A percentile compares a stretch with the other conserved stretches of the same genome.
Evolutionary conservation across 768 basidiomycete genomes (phyloP).

Genomic region (Tylopilus plumbeoviolaceoides): DNA sequence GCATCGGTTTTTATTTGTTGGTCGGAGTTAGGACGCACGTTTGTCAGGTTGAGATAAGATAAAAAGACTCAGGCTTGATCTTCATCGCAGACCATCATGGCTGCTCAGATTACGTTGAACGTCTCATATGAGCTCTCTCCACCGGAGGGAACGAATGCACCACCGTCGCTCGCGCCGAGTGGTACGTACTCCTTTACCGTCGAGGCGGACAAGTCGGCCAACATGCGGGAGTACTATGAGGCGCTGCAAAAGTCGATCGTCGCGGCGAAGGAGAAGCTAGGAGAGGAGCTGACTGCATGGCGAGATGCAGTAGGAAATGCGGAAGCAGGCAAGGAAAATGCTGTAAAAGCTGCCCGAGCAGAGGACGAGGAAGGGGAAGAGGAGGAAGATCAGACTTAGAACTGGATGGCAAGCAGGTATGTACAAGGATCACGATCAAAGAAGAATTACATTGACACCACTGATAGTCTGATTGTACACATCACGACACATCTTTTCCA

Average conservation of each 20-base stretch:
- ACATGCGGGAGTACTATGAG: slow-evolving; percentile 41
- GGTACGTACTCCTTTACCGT: slow-evolving; percentile 26
- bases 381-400: slow-evolving; percentile 28
- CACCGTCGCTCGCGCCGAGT: slow-evolving; percentile 19
- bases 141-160: slow-evolving; percentile 14
- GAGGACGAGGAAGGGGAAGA: slow-evolving; percentile 48
- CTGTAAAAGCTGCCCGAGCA: slow-evolving; percentile 36
- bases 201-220: slow-evolving; percentile 14
- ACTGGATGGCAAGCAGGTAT: not conserved
- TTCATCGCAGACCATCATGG: slow-evolving; percentile 13
- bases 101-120: slow-evolving; percentile 12
- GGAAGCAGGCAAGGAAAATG: slow-evolving; percentile 59
- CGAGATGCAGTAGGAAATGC: slow-evolving; percentile 65
- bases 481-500: not conserved
- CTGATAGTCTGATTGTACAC: not conserved
- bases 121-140: slow-evolving; percentile 22
- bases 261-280: slow-evolving; percentile 50
- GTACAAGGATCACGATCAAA: not conserved
- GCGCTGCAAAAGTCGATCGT: slow-evolving; percentile 46
- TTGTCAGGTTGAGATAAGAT: slow-evolving; percentile 22
- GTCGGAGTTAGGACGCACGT: slow-evolving; percentile 17
- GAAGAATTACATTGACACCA: not conserved
- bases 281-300: slow-evolving; percentile 71
- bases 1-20: slow-evolving; percentile 1
- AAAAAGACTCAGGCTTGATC: slow-evolving; percentile 7